A percentile compares a stretch with the other conserved stretches of the same genome.
phyloP scores from a whole-genome alignment of 1,139 yeast species.

The Lodderomyces metapsilosis region DNA sequence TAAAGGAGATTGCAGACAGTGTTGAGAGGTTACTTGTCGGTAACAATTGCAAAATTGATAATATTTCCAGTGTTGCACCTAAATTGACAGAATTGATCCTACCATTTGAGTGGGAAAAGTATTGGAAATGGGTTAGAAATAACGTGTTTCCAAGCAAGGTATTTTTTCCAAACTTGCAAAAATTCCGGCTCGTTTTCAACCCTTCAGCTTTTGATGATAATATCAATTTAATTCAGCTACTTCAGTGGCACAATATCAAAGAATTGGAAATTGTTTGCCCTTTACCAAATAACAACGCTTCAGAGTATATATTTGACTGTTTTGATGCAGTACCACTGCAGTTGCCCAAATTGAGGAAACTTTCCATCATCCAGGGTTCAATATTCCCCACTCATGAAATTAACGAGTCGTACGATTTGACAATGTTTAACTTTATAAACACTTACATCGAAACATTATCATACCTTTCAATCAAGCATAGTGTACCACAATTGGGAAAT shows the following conservation, averaged over 20 bases:
- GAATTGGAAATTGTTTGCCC: slow-evolving; percentile 28
- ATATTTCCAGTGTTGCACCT: slow-evolving; percentile 1
- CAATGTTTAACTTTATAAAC: slow-evolving; percentile 43
- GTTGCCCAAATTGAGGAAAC: slow-evolving; percentile 24
- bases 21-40: slow-evolving; percentile 15
- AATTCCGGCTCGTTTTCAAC: slow-evolving; percentile 20
- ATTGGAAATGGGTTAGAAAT: slow-evolving; percentile 18
- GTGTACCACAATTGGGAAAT: slow-evolving; percentile 35
- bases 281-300: slow-evolving; percentile 26
- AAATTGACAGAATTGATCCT: slow-evolving; percentile 14
- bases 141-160: slow-evolving; percentile 8
- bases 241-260: slow-evolving; percentile 20
- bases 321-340: slow-evolving; percentile 20
- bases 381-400: slow-evolving; percentile 36
- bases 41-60: slow-evolving; percentile 2
- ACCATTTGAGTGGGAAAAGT: slow-evolving; percentile 14
- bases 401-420: slow-evolving; percentile 58
- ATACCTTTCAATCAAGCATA: slow-evolving; percentile 49
- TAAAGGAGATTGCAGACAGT: slow-evolving; percentile 2
- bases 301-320: slow-evolving; percentile 42
- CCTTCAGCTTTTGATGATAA: slow-evolving; percentile 10
- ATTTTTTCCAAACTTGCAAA: slow-evolving; percentile 12
- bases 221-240: slow-evolving; percentile 9
- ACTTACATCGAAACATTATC: slow-evolving; percentile 21
- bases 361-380: slow-evolving; percentile 49